phyloP scores from a whole-genome alignment of 768 basidiomycete species.

The Gautieria morchelliformis region DNA sequence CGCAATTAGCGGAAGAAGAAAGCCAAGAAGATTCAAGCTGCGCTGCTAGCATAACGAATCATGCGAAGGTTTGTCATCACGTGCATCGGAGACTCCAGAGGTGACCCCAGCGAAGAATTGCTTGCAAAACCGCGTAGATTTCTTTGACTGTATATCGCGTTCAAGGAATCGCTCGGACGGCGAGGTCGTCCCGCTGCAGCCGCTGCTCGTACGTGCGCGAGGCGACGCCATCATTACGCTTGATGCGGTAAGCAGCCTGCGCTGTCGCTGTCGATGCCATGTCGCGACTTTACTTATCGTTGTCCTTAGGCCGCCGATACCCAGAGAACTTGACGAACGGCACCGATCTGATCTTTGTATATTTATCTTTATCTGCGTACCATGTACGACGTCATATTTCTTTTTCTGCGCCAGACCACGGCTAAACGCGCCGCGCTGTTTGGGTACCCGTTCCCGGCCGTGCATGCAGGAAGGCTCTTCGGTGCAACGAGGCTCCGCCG shows the following conservation, averaged over 20 bases:
- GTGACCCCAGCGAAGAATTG: too few species aligned
- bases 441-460: constrained; percentile 26
- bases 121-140: too few species aligned
- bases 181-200: constrained; percentile 37
- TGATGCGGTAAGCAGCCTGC: constrained; percentile 18
- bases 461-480: constrained; percentile 32
- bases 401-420: too few species aligned
- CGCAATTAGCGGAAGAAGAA: too few species aligned
- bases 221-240: constrained; percentile 41
- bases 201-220: constrained; percentile 38
- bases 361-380: too few species aligned
- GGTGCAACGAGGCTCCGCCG: constrained; percentile 22
- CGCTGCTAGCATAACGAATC: too few species aligned
- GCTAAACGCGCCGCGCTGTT: constrained; percentile 30
- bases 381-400: too few species aligned
- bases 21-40: too few species aligned
- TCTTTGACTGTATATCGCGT: too few species aligned
- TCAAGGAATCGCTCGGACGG: constrained; percentile 34
- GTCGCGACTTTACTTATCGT: neutral
- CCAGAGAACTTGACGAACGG: constrained; percentile 6
- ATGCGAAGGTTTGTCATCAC: too few species aligned
- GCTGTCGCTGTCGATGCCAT: too few species aligned
- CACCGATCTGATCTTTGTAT: neutral
- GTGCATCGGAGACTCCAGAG: too few species aligned
- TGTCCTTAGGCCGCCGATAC: neutral